Percentiles rank a stretch among this genome's conserved stretches.
These are phyloP conservation scores for Fonsecaea monophora DNA, from an alignment of 2,329 filamentous ascomycete species.

Conservation along the genomic window DNA sequence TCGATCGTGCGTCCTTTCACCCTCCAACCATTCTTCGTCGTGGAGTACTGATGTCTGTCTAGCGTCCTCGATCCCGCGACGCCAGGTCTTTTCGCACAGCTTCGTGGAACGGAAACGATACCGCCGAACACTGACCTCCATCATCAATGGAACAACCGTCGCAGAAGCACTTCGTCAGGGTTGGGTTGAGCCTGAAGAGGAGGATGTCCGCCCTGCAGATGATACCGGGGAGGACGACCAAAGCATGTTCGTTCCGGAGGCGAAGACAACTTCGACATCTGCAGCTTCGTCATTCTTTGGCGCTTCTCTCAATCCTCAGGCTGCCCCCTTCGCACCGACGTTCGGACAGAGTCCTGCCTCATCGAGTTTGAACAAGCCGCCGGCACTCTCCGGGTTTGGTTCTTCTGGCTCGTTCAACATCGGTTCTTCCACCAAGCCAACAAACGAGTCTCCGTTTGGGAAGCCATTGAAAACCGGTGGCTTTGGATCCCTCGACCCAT, in stretches of 20 bases:
- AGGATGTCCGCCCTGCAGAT: slow-evolving; percentile 47
- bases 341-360: slow-evolving; percentile 24
- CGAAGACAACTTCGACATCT: slow-evolving; percentile 5
- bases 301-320: slow-evolving; percentile 30
- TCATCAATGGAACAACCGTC: slow-evolving; percentile 64
- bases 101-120: slow-evolving; percentile 66
- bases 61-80: slow-evolving; percentile 40
- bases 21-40: slow-evolving; percentile 37
- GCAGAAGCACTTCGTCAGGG: slow-evolving; percentile 57
- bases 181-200: slow-evolving; percentile 54
- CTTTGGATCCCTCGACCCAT: slow-evolving; percentile 16
- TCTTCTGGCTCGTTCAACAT: not conserved
- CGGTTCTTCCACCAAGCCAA: not conserved
- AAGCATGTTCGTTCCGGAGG: slow-evolving; percentile 40
- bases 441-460: slow-evolving; percentile 15
- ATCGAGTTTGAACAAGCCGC: slow-evolving; percentile 19
- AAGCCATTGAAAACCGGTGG: slow-evolving; percentile 11
- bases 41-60: slow-evolving; percentile 40
- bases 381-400: not conserved
- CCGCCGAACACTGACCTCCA: slow-evolving; percentile 61
- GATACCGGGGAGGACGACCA: slow-evolving; percentile 45
- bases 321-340: slow-evolving; percentile 29
- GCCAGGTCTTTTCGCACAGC: slow-evolving; percentile 60
- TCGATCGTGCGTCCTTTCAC: slow-evolving; percentile 51
- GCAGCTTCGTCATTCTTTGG: slow-evolving; percentile 18